Conservation (phyloP, 495 filamentous ascomycete genomes). For the Penicillium cataractarum region DNA sequence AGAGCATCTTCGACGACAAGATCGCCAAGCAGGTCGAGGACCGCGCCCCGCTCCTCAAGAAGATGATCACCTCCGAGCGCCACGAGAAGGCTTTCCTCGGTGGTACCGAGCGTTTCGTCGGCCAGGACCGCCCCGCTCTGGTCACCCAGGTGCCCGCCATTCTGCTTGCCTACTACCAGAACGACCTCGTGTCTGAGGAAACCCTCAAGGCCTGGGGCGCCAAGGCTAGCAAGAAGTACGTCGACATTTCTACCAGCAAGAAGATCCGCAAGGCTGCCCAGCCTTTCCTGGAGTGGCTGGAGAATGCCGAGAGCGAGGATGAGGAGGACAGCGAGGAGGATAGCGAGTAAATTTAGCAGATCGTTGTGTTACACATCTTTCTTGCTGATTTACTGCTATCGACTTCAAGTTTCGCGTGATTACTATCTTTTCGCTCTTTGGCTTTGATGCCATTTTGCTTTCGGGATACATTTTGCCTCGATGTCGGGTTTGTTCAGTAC, state of each 20-base stretch:
- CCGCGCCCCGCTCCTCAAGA: constrained; percentile 84
- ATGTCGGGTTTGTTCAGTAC: background rate
- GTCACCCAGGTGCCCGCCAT: constrained; percentile 80
- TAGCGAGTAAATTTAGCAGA: constrained; percentile 34
- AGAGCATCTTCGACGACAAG: constrained; percentile 90
- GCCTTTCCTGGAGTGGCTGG: constrained; percentile 92
- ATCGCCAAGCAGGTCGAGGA: constrained; percentile 82
- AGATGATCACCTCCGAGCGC: constrained; percentile 86
- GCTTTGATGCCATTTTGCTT: background rate
- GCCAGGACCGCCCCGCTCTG: constrained; percentile 79
- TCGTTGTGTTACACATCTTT: background rate
- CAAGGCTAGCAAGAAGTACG: constrained; percentile 97
- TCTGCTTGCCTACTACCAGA: constrained; percentile 82
- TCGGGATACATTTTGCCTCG: background rate
- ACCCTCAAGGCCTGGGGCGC: constrained; percentile 86
- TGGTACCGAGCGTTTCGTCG: constrained; percentile 90
- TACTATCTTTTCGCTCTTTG: background rate
- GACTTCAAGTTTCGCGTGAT: background rate
- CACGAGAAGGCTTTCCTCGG: constrained; percentile 98
- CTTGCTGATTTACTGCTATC: background rate
- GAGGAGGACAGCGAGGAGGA: constrained; percentile 62
- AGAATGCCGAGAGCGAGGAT: constrained; percentile 86
- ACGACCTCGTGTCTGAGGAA: constrained; percentile 85
- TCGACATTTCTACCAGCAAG: constrained; percentile 85
- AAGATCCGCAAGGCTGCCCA: constrained; percentile 95